A percentile compares a stretch with the other conserved stretches of the same genome.
Conservation (phyloP, 306 rosid genomes). For the Prunus persica region Prunus_persica_NCBIv2 NC_034016.1:15344501-15345000, state of each 20-base stretch:
- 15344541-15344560: constrained; percentile 32
- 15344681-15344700: constrained; percentile 22
- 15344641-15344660: constrained; percentile 29
- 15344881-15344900: constrained; percentile 31
- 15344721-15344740: constrained; percentile 15
- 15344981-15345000: no score
- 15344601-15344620: constrained; percentile 26
- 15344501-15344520: constrained; percentile 32
- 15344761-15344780: constrained; percentile 15
- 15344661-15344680: constrained; percentile 40
- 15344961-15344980: no score
- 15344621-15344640: constrained; percentile 24
- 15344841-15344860: constrained; percentile 20
- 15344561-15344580: constrained; percentile 29
- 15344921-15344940: constrained; percentile 9
- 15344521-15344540: constrained; percentile 37
- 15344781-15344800: constrained; percentile 25
- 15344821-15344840: constrained; percentile 33
- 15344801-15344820: constrained; percentile 34
- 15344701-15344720: constrained; percentile 34
- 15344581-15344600: constrained; percentile 45
- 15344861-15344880: constrained; percentile 18
- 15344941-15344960: no score
- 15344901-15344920: constrained; percentile 11
- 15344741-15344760: constrained; percentile 11